Conservation (phyloP, 2,329 filamentous ascomycete genomes). For the Paraconiothyrium sp. region DNA sequence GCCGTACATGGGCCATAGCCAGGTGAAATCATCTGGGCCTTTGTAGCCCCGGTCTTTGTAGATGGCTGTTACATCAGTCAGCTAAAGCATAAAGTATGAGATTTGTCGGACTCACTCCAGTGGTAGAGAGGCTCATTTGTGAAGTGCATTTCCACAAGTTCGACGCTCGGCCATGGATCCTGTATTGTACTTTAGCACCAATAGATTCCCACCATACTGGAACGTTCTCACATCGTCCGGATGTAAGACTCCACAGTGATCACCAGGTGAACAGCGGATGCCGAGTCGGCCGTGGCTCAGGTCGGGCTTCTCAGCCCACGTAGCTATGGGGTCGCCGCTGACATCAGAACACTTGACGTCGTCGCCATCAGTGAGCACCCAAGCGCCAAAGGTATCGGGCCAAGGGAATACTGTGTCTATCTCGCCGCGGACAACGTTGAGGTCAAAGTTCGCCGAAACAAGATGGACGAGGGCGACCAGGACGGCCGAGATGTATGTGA, state of each 20-base stretch:
- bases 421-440: not conserved
- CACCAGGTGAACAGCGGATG: not conserved
- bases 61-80: not conserved
- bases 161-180: not conserved
- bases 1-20: not conserved
- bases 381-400: not conserved
- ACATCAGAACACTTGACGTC: not conserved
- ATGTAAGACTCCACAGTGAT: not conserved
- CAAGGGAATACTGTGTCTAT: not conserved
- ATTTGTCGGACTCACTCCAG: not conserved
- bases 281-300: slow-evolving; percentile 2
- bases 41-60: slow-evolving; percentile 1
- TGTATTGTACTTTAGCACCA: not conserved
- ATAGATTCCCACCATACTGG: not conserved
- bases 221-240: not conserved
- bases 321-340: not conserved
- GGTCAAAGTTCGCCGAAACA: slow-evolving; percentile 1
- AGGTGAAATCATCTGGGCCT: not conserved
- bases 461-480: not conserved
- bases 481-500: not conserved
- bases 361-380: not conserved
- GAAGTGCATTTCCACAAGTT: not conserved
- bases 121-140: not conserved
- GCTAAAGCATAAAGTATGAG: not conserved
- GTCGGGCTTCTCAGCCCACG: not conserved